phyloP scores from a whole-genome alignment of 805 yeast genomes.

The Henningerozyma blattae region DNA sequence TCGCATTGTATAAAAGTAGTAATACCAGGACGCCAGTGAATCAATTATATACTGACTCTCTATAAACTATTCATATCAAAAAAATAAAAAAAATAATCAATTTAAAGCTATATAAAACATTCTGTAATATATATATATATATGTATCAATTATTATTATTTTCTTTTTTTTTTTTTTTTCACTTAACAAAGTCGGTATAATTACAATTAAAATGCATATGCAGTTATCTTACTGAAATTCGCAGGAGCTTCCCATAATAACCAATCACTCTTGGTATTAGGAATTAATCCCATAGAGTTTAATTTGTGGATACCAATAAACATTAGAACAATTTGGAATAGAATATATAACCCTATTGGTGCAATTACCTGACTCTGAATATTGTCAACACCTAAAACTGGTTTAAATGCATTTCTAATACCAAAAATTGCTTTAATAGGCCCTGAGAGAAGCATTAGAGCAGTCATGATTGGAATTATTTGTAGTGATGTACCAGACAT shows the following conservation, averaged over 20 bases:
- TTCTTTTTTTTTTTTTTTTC: no score
- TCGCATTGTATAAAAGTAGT: no score
- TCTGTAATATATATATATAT: constrained; percentile 2
- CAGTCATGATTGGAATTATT: constrained; percentile 83
- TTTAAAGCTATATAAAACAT: neutral
- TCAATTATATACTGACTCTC: no score
- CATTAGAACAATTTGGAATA: constrained; percentile 42
- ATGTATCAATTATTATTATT: no score
- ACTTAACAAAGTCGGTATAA: no score
- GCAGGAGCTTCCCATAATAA: constrained; percentile 61
- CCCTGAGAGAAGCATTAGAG: constrained; percentile 66
- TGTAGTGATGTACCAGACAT: constrained; percentile 89
- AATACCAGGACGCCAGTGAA: no score
- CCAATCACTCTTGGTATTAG: constrained; percentile 86
- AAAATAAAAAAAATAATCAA: neutral
- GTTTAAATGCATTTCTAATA: constrained; percentile 43
- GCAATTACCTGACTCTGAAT: constrained; percentile 12
- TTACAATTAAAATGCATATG: constrained; percentile 13
- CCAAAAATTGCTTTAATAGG: constrained; percentile 63
- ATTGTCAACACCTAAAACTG: constrained; percentile 19
- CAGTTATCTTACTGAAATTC: constrained; percentile 9
- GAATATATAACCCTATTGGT: constrained; percentile 37
- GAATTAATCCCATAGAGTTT: constrained; percentile 80
- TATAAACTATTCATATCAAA: no score
- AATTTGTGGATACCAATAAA: constrained; percentile 77